Base-by-base conservation (phyloP, 495 filamentous ascomycete species). In the Tuber umbilicatum region DNA sequence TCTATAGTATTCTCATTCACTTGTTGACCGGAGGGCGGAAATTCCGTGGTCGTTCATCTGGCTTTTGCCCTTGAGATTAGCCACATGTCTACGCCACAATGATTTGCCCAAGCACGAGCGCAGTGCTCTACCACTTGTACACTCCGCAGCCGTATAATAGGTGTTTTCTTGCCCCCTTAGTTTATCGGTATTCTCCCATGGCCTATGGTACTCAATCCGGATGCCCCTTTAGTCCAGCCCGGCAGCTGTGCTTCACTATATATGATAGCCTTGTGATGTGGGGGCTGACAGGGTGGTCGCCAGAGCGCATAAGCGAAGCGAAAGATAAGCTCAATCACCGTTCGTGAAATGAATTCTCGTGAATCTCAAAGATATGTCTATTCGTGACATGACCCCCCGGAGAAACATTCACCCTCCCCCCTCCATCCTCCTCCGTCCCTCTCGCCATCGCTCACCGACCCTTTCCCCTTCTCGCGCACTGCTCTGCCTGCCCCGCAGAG, bases 331-430 rank as follows among this genome's bases (percentile, higher is more conserved):
- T 64, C 47, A 2, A 47, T 50, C 21, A n/a, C n/a, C n/a, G 0
- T 60, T 60, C 50, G 50, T 5, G 50, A 31, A 31, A 60, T 60
- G 12, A 4, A 60, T 31, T 60, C 23, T n/a, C 21, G 23, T 50
- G 47, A 50, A n/a, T n/a, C 47, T 50, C 50, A n/a, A 31, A 31
- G 31, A 31, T 60, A 14, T 31, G n/a, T 60, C n/a, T 60, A 10
- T n/a, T 60, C n/a, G 17, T 9, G 70, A 7, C 43, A 68, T 45
- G 40, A 43, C 71, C 75, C 71, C 42, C 42, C 68, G 75, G 68
- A 76, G 68, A 76, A 76, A 71, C 68, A 27, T 76, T 76, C 68
- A 39, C 71, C 68, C 75, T 37, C 39, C 68, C 21, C 45, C 19
- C 35, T 19, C 12, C 47, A n/a, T 17, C 12, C n/a, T 5, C 50